A percentile compares a stretch with the other conserved stretches of the same genome.
These are phyloP conservation scores for Dryas octopetala DNA, from an alignment of 306 rosid species.

Conservation along the genomic window DNA sequence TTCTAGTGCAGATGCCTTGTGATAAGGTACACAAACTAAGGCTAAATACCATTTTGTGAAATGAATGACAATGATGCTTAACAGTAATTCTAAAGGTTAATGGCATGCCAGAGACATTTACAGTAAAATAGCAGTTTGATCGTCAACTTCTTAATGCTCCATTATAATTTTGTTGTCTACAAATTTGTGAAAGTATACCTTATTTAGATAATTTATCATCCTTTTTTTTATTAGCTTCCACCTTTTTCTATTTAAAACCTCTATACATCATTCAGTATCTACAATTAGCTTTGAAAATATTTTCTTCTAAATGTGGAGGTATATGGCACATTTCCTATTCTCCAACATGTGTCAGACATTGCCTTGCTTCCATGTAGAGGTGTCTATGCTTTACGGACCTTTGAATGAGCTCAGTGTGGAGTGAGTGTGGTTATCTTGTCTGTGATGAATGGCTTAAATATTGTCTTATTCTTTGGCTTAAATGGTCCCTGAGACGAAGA, in stretches of 20 bases:
- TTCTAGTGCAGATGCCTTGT: slow-evolving; percentile 9
- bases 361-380: not conserved
- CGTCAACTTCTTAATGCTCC: not conserved
- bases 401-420: not conserved
- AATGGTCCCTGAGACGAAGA: not conserved
- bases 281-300: no score
- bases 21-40: not conserved
- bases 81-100: not conserved
- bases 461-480: slow-evolving; percentile 1
- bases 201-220: not conserved
- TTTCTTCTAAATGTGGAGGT: not conserved
- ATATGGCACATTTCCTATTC: not conserved
- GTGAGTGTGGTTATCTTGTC: not conserved
- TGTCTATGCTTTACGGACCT: not conserved
- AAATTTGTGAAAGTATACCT: not conserved
- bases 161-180: not conserved
- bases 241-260: not conserved
- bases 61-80: slow-evolving; percentile 3
- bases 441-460: not conserved
- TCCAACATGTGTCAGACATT: not conserved
- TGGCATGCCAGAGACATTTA: not conserved
- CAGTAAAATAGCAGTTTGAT: not conserved
- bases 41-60: slow-evolving; percentile 8
- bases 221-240: not conserved
- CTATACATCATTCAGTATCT: no score